Percentiles rank a stretch among this genome's conserved stretches.
Conservation (phyloP, 2,329 filamentous ascomycete species). For the Penicillium crustosum region DNA sequence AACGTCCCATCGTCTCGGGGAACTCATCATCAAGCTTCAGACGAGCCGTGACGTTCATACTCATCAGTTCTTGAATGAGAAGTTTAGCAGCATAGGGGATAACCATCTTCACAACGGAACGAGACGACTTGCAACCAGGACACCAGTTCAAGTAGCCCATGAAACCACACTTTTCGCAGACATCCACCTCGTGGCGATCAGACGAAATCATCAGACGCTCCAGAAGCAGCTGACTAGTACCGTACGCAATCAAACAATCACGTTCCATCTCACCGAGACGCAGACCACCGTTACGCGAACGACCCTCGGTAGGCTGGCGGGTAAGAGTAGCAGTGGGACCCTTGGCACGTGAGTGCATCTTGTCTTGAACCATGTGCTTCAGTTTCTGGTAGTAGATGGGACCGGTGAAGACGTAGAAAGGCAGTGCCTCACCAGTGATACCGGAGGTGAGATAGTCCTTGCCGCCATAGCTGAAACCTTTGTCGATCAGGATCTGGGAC, state of each 20-base stretch:
- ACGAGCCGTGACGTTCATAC: constrained; percentile 96
- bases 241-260: constrained; percentile 96
- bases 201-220: constrained; percentile 94
- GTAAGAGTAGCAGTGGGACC: constrained; percentile 91
- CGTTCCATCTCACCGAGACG: constrained; percentile 98
- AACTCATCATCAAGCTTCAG: constrained; percentile 94
- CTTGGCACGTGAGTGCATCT: constrained; percentile 94
- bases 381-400: constrained; percentile 99
- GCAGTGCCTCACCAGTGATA: constrained; percentile 88
- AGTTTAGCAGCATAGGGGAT: constrained; percentile 98
- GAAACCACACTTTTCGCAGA: constrained; percentile 89
- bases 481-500: constrained; percentile 76
- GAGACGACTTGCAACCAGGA: constrained; percentile 82
- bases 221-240: constrained; percentile 84
- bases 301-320: constrained; percentile 92
- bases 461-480: constrained; percentile 94
- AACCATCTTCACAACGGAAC: constrained; percentile 84
- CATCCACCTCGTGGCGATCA: constrained; percentile 86
- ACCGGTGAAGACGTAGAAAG: constrained; percentile 96
- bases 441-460: constrained; percentile 96
- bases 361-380: constrained; percentile 99
- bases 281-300: constrained; percentile 86
- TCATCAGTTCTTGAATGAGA: constrained; percentile 90
- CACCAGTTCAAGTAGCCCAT: constrained; percentile 97
- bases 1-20: constrained; percentile 52